Conservation (phyloP, 1,284 basidiomycete genomes). For the Microbotryum violaceum region DNA sequence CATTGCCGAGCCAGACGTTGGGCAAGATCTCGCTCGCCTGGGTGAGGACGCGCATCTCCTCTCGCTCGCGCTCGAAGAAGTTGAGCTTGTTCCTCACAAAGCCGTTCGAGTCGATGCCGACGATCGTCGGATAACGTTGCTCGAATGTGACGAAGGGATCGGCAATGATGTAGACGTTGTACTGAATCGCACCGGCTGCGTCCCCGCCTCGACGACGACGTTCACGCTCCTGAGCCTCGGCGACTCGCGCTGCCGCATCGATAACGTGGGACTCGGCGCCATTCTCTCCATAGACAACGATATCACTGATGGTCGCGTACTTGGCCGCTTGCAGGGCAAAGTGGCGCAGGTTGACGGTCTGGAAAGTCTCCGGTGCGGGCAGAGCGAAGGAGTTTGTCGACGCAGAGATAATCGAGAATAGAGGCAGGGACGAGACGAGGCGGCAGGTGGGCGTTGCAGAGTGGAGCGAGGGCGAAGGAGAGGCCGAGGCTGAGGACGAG, state of each 20-base stretch:
- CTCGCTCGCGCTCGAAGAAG: slow-evolving; percentile 57
- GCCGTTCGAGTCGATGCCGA: slow-evolving; percentile 49
- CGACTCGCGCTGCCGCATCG: slow-evolving; percentile 40
- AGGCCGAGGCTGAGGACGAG: slow-evolving; percentile 15
- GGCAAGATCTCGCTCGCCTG: slow-evolving; percentile 67
- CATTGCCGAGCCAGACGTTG: slow-evolving; percentile 62
- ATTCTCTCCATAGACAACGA: slow-evolving; percentile 74
- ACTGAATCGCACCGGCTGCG: slow-evolving; percentile 50
- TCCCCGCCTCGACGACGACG: slow-evolving; percentile 30
- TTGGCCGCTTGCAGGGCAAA: slow-evolving; percentile 51
- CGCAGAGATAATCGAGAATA: slow-evolving; percentile 42
- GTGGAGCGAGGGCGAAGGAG: slow-evolving; percentile 6
- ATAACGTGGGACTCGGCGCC: slow-evolving; percentile 50
- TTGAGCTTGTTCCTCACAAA: slow-evolving; percentile 44
- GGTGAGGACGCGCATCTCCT: slow-evolving; percentile 83
- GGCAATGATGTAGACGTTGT: slow-evolving; percentile 78
- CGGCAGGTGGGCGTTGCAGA: slow-evolving; percentile 5
- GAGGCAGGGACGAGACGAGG: slow-evolving; percentile 26
- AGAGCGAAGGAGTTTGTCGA: slow-evolving; percentile 54
- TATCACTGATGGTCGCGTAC: slow-evolving; percentile 79
- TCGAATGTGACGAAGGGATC: slow-evolving; percentile 53
- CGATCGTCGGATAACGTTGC: slow-evolving; percentile 45
- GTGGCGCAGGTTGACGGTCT: slow-evolving; percentile 35
- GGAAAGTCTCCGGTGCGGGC: slow-evolving; percentile 56
- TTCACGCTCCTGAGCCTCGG: slow-evolving; percentile 49